A percentile compares a stretch with the other conserved stretches of the same genome.
phyloP scores from a whole-genome alignment of 2,329 filamentous ascomycete genomes.

The Fusarium humuli region DNA sequence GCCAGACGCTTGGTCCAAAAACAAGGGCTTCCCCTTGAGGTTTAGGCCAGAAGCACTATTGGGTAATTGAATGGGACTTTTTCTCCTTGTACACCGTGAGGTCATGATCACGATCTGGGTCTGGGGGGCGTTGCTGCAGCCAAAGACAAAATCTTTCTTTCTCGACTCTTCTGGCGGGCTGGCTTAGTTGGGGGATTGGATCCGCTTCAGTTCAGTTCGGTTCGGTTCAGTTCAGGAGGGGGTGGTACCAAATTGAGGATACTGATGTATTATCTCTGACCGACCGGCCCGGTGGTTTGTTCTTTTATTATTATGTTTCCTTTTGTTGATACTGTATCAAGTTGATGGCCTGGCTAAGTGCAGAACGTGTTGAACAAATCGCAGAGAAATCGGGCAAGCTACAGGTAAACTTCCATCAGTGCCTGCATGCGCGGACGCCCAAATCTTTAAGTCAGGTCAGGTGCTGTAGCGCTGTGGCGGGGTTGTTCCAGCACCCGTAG shows the following conservation, averaged over 20 bases:
- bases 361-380: not conserved
- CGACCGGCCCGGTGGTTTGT: constrained; percentile 43
- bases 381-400: not conserved
- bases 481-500: not conserved
- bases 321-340: constrained; percentile 11
- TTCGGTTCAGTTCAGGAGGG: constrained; percentile 16
- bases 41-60: constrained; percentile 48
- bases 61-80: constrained; percentile 49
- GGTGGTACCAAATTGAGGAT: constrained; percentile 35
- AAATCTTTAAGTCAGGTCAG: constrained; percentile 6
- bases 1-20: constrained; percentile 47
- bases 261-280: constrained; percentile 6
- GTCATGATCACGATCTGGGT: constrained; percentile 51
- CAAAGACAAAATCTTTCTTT: constrained; percentile 34
- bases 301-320: not conserved
- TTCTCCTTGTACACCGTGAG: constrained; percentile 43
- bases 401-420: not conserved
- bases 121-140: constrained; percentile 27
- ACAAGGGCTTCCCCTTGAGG: constrained; percentile 45
- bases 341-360: not conserved
- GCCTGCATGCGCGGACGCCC: not conserved
- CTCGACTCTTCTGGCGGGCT: constrained; percentile 47
- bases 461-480: constrained; percentile 11
- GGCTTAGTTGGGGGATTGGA: constrained; percentile 32
- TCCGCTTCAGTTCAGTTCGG: constrained; percentile 22